Conservation (phyloP, 2,329 filamentous ascomycete species). For the Paecilomyces sp. region DNA sequence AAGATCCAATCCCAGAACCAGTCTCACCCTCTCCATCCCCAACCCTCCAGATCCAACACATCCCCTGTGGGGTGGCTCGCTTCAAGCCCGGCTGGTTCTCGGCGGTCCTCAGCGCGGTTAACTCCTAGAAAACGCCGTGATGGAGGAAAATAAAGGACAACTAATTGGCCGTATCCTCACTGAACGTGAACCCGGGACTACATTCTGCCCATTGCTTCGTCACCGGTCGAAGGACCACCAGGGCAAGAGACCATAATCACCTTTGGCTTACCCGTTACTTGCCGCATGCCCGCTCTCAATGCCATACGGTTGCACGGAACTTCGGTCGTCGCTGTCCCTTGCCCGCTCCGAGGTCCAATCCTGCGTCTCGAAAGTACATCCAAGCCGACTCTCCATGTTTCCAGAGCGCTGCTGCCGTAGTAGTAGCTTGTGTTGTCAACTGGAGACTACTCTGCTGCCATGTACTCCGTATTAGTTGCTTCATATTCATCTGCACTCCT, state of each 20-base stretch:
- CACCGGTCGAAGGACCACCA: too few relatives aligned
- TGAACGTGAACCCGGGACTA: not conserved
- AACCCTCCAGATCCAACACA: not conserved
- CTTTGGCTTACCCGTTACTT: not conserved
- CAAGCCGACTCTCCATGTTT: not conserved
- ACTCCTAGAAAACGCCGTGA: not conserved
- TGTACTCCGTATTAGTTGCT: too few relatives aligned
- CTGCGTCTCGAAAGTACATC: too few relatives aligned
- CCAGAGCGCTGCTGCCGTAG: not conserved
- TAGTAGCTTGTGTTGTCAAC: too few relatives aligned
- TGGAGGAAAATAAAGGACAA: not conserved
- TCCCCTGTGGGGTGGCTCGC: not conserved
- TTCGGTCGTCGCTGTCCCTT: slow-evolving; percentile 3
- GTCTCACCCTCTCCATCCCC: not conserved
- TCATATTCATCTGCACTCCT: too few relatives aligned
- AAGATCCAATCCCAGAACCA: not conserved
- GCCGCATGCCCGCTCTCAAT: not conserved
- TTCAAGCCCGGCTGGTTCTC: not conserved
- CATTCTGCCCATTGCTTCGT: not conserved
- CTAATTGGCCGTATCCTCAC: not conserved
- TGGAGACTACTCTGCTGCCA: too few relatives aligned
- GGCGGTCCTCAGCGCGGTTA: not conserved
- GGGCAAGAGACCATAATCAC: not conserved
- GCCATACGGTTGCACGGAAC: slow-evolving; percentile 7
- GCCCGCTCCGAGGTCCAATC: slow-evolving; percentile 6